Conservation (phyloP, 2,329 filamentous ascomycete species). For the Rutstroemia sp. region DNA sequence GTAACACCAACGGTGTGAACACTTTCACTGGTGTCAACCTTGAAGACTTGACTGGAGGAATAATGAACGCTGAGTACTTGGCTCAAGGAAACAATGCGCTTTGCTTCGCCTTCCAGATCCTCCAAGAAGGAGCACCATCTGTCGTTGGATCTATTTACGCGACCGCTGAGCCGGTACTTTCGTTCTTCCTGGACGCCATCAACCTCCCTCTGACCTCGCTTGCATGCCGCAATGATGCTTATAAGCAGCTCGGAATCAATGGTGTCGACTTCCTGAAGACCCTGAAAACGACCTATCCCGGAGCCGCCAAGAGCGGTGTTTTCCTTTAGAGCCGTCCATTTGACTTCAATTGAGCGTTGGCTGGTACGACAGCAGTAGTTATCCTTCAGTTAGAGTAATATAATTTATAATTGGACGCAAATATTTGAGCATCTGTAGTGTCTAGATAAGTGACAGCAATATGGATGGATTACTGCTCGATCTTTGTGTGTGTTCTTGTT, state of each 20-base stretch:
- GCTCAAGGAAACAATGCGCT: conserved; percentile 40
- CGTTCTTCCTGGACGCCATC: not conserved
- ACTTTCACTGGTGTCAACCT: conserved; percentile 41
- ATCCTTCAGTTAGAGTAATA: too few relatives aligned
- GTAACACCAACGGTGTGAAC: conserved; percentile 27
- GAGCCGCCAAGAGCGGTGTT: not conserved
- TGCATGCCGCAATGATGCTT: not conserved
- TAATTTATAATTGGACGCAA: too few relatives aligned
- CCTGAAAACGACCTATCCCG: not conserved
- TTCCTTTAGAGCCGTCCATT: not conserved
- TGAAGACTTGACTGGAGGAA: conserved; percentile 36
- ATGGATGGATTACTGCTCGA: too few relatives aligned
- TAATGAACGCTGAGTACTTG: conserved; percentile 36
- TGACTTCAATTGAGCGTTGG: not conserved
- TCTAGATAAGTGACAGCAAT: too few relatives aligned
- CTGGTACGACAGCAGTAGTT: too few relatives aligned
- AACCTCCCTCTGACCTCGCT: not conserved
- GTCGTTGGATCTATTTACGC: not conserved
- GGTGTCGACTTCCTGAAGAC: not conserved
- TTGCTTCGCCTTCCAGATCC: conserved; percentile 31
- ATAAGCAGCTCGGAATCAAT: not conserved
- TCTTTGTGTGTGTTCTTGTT: too few relatives aligned
- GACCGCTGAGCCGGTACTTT: not conserved
- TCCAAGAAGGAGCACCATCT: not conserved
- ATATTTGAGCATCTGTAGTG: too few relatives aligned